Evolutionary conservation across 176 grass and related monocot genomes (phyloP).

Genomic region (Dendrocalamus sinicus): DNA sequence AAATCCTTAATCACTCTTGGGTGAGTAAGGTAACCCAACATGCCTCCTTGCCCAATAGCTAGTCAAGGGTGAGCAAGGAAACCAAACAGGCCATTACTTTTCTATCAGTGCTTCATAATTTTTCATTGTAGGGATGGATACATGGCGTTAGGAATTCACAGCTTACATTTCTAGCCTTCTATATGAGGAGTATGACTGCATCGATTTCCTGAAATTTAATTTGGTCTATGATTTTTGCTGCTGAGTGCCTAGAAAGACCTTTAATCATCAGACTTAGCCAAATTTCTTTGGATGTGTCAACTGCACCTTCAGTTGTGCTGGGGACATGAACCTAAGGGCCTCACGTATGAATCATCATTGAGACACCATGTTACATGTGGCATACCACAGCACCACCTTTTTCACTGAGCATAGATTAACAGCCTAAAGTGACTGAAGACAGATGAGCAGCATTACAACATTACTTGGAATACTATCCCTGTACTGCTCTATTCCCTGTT

Average conservation of each 20-base stretch:
- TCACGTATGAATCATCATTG: not conserved
- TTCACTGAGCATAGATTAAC: constrained; percentile 6
- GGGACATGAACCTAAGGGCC: not conserved
- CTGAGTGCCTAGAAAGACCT: not conserved
- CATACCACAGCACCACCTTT: constrained; percentile 21
- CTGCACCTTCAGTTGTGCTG: not conserved
- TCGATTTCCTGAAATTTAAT: not conserved
- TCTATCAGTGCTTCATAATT: constrained; percentile 25
- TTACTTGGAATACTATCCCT: not conserved
- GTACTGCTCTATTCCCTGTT: constrained; percentile 1
- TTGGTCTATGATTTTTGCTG: not conserved
- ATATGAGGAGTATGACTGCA: constrained; percentile 11
- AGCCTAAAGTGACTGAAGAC: constrained; percentile 10
- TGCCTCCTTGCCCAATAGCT: too few relatives aligned
- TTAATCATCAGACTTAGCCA: not conserved
- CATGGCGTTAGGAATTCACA: constrained; percentile 21
- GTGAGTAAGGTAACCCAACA: too few relatives aligned
- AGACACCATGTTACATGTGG: constrained; percentile 15
- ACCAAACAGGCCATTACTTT: not conserved
- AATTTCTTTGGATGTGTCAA: constrained; percentile 6
- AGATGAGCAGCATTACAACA: not conserved
- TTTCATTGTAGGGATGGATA: constrained; percentile 25
- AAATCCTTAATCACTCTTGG: not conserved
- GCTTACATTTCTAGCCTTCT: constrained; percentile 8
- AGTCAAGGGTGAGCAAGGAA: not conserved